Evolutionary conservation across 176 grass and related monocot species (phyloP).

Genomic region (Paspalum notatum): DNA sequence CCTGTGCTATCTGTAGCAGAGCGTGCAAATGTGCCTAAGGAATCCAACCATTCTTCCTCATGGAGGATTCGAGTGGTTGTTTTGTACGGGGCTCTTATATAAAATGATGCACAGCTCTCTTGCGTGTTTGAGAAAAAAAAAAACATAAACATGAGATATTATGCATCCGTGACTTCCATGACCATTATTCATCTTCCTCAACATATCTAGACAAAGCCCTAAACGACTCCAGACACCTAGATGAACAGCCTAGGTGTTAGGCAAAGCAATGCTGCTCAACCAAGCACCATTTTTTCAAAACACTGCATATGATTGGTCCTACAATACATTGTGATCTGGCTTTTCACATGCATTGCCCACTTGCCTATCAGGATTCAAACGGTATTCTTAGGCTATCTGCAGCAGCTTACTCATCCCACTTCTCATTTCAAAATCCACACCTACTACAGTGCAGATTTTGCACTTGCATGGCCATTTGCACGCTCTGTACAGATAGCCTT

Average conservation of each 20-base stretch:
- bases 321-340: not conserved
- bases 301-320: not conserved
- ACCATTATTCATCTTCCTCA: not conserved
- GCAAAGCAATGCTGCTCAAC: not conserved
- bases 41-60: too few relatives aligned
- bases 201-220: not conserved
- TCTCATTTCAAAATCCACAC: too few relatives aligned
- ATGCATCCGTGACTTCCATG: not conserved
- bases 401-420: too few relatives aligned
- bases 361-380: constrained; percentile 15
- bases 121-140: too few relatives aligned
- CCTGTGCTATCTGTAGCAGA: too few relatives aligned
- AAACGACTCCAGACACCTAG: not conserved
- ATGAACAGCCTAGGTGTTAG: not conserved
- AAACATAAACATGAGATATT: not conserved
- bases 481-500: too few relatives aligned
- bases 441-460: too few relatives aligned
- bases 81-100: too few relatives aligned
- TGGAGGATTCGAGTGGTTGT: too few relatives aligned
- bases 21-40: too few relatives aligned
- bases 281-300: not conserved
- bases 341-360: constrained; percentile 2
- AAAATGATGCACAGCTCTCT: too few relatives aligned
- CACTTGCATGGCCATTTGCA: too few relatives aligned
- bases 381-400: not conserved